These are phyloP conservation scores for Pyrenochaeta sp. DNA, from an alignment of 2,329 filamentous ascomycete genomes.

Conservation along the genomic window DNA sequence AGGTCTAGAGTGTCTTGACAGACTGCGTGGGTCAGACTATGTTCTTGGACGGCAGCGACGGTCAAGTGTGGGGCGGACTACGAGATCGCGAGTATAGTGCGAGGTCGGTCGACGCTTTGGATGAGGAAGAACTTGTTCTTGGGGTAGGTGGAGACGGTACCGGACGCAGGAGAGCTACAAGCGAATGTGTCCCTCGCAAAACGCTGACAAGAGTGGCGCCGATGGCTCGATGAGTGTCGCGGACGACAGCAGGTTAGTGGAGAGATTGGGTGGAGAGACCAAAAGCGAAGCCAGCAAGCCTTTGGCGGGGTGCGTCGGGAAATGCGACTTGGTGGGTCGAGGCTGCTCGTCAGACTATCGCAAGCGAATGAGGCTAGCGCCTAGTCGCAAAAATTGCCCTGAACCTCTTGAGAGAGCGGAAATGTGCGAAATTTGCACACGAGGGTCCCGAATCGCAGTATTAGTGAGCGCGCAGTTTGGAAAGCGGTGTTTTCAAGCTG, in stretches of 20 bases:
- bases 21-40: slow-evolving; percentile 46
- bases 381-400: slow-evolving; percentile 35
- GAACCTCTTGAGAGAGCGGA: slow-evolving; percentile 41
- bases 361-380: slow-evolving; percentile 41
- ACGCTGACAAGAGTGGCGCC: slow-evolving; percentile 53
- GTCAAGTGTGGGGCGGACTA: slow-evolving; percentile 38
- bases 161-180: slow-evolving; percentile 92
- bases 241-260: slow-evolving; percentile 36
- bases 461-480: slow-evolving; percentile 43
- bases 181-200: slow-evolving; percentile 92
- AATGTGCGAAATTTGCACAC: slow-evolving; percentile 36
- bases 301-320: slow-evolving; percentile 40
- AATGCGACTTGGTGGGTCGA: slow-evolving; percentile 33
- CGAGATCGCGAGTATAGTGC: slow-evolving; percentile 40
- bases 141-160: slow-evolving; percentile 52
- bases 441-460: slow-evolving; percentile 31
- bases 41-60: slow-evolving; percentile 37
- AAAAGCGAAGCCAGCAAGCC: slow-evolving; percentile 56
- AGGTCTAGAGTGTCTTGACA: slow-evolving; percentile 41
- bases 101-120: slow-evolving; percentile 43
- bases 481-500: slow-evolving; percentile 36
- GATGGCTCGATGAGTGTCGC: slow-evolving; percentile 34
- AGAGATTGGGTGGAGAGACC: slow-evolving; percentile 37
- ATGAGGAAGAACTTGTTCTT: slow-evolving; percentile 20
- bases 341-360: slow-evolving; percentile 40